Base-by-base conservation (phyloP, 306 rosid species). In the Cicer arietinum region DNA sequence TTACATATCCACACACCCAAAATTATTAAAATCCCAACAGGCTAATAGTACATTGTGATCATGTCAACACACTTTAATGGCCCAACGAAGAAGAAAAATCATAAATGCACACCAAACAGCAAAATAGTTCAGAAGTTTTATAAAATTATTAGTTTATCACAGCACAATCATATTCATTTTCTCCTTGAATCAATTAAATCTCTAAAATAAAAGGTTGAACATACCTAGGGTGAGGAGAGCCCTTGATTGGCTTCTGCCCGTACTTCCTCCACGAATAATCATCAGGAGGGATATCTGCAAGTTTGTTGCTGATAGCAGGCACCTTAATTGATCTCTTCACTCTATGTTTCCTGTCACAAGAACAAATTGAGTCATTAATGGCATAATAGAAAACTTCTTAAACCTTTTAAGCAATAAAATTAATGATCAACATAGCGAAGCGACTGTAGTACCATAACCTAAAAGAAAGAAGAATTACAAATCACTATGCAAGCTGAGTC, bases 171-270 rank as follows among this genome's bases (percentile, higher is more conserved):
- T 50, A 72, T 16, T 35, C 57, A 41, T 16, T 47, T 14, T 44
- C 14, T 60, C 40, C 66, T 48, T 9, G 37, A 75, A 71, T 62
- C 53, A 54, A 40, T 68, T 30, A 56, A 70, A 50, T 59, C 41
- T 67, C 66, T 30, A 68, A 67, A 54, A 42, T 53, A 52, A 73
- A 51, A 77, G 39, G 18, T 45, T 52, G 59, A 53, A 68, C 59
- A 76, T 81, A 95, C 99, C 99, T 90, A 58, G 99, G 99, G 60
- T 95, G 99, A 69, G 99, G 99, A 61, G 99, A 95, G 45, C 99
- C 99, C 90, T 95, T 95, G 87, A 95, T 95, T 57, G 99, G 99
- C 86, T 95, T 95, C 87, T 95, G 99, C 71, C 99, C 99, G 2
- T 95, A 95, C 78, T 95, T 95, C 89, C 99, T 90, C 99, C 99